Evolutionary conservation across 768 basidiomycete species (phyloP), one percentile per base, ranked within the genome.

Genomic region (Symmetrospora coprosmae): DNA sequence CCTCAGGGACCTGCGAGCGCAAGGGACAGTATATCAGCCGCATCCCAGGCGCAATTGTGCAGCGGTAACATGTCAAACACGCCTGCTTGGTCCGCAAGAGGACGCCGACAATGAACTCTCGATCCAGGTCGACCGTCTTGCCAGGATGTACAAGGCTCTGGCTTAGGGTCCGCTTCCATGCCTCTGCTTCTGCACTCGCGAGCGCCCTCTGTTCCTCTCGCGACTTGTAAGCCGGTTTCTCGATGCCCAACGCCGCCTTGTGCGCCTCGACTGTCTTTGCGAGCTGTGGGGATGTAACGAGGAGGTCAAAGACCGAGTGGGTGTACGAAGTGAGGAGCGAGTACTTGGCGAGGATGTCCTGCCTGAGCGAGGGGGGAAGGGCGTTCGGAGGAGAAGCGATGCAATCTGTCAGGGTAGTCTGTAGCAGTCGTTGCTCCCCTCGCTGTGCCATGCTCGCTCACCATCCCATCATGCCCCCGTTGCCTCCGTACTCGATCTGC

Each of bases 61-160:
- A 45, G 30, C 23, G 41, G 21, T 55, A 11, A 19, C 7, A 4
- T 21, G 7, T n/a, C 11, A 23, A 5, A 43, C 61, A 2, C 11
- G 59, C 62, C 55, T 63, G 62, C 43, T 56, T 63, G 2, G 62
- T 63, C 9, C 62, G 41, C 28, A 63, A 28, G 11, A 63, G 45
- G 16, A 58, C 50, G 28, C 55, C 53, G 14, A 63, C 62, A 13
- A 63, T 41, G 38, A 56, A 58, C 28, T 63, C 62, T 37, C 46
- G 46, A 28, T 56, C 55, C 31, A 37, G 53, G 11, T 63, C 62
- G 5, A 63, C 45, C n/a, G 14, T 28, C 28, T 28, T 33, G 11
- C 25, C 56, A 23, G 62, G 62, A 48, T 59, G 62, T 7, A 63
- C 46, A 31, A 63, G 39, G 16, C 43, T 34, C 28, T 59, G 41